These are phyloP conservation scores for Ascochyta fabae DNA, from an alignment of 2,329 filamentous ascomycete genomes.

Conservation along the genomic window DNA sequence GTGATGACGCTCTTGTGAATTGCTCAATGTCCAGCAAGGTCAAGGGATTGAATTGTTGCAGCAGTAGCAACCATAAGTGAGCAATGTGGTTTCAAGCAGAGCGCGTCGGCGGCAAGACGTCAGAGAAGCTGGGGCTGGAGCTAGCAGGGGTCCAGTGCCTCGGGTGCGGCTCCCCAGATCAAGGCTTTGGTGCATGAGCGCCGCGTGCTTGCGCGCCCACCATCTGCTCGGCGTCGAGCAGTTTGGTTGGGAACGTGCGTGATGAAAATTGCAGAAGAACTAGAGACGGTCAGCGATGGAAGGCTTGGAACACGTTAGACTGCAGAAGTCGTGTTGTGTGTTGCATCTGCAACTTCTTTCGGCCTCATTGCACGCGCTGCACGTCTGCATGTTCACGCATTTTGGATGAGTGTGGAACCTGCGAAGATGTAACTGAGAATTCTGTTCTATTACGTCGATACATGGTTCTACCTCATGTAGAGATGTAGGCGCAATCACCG, in stretches of 20 bases:
- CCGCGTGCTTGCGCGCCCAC: constrained; percentile 3
- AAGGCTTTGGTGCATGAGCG: background rate
- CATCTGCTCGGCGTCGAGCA: constrained; percentile 6
- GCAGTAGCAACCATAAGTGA: background rate
- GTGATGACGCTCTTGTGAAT: constrained; percentile 39
- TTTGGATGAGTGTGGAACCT: background rate
- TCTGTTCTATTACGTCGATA: background rate
- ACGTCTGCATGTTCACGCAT: background rate
- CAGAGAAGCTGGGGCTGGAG: constrained; percentile 16
- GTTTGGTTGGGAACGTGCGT: background rate
- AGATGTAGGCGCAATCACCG: constrained; percentile 13
- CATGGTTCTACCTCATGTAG: background rate
- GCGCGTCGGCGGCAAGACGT: constrained; percentile 12
- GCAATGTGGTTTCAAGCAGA: constrained; percentile 11
- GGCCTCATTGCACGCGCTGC: background rate
- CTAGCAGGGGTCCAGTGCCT: constrained; percentile 11
- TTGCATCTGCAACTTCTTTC: background rate
- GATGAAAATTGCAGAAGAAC: background rate
- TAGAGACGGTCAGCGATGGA: background rate
- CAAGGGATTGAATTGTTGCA: background rate
- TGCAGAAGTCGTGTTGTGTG: background rate
- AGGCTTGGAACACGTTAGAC: background rate
- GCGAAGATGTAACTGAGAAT: background rate
- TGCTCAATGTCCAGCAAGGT: constrained; percentile 43
- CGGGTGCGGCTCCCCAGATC: constrained; percentile 13